Evolutionary conservation across 352 stramenopile genomes (phyloP).

Genomic region (Phytophthora citricola): DNA sequence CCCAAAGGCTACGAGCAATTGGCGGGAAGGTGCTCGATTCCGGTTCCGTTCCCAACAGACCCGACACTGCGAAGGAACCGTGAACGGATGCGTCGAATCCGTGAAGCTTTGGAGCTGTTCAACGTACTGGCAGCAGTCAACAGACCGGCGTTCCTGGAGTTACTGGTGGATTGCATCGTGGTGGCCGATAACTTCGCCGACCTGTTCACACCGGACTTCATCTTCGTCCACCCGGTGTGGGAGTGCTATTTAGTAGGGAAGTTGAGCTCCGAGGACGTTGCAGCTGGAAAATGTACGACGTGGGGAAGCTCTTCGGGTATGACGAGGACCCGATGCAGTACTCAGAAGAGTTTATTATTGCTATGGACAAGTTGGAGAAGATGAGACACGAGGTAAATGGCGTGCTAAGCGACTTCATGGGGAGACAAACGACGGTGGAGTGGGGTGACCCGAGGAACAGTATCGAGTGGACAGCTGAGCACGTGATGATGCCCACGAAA

Average conservation of each 20-base stretch:
- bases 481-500: constrained; percentile 19
- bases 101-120: constrained; percentile 28
- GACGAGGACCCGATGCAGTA: constrained; percentile 7
- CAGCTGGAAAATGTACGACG: background rate
- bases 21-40: constrained; percentile 13
- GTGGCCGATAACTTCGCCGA: constrained; percentile 21
- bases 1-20: constrained; percentile 15
- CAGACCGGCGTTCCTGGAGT: constrained; percentile 11
- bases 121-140: constrained; percentile 23
- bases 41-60: constrained; percentile 17
- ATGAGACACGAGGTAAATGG: constrained; percentile 3
- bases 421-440: constrained; percentile 1
- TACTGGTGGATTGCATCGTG: constrained; percentile 18
- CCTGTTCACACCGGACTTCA: constrained; percentile 19
- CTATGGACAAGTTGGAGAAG: constrained; percentile 16
- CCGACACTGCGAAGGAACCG: constrained; percentile 1
- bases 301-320: constrained; percentile 18
- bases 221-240: constrained; percentile 24
- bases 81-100: constrained; percentile 12
- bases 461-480: constrained; percentile 23
- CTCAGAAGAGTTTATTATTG: constrained; percentile 16
- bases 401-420: constrained; percentile 13
- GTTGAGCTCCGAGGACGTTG: constrained; percentile 7
- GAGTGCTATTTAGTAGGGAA: constrained; percentile 25
- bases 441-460: constrained; percentile 2